Evolutionary conservation across 2,329 filamentous ascomycete species (phyloP).

Genomic region (Diaporthe batatas): DNA sequence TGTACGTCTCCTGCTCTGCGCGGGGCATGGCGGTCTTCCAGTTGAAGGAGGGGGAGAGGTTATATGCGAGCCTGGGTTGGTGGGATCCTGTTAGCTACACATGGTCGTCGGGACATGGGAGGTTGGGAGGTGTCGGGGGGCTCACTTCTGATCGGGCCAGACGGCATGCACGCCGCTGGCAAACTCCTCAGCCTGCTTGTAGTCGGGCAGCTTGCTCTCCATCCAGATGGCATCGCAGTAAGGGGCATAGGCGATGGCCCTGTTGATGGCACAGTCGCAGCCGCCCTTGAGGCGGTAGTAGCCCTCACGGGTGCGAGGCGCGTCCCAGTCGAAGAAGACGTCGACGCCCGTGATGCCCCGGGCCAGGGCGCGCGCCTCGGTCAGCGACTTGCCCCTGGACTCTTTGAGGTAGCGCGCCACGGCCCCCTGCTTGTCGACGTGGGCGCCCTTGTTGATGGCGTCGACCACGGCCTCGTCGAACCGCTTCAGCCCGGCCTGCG

Average conservation of each 20-base stretch:
- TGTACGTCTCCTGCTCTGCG: conserved; percentile 96
- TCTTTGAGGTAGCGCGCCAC: conserved; percentile 75
- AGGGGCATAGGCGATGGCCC: conserved; percentile 90
- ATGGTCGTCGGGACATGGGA: too few species aligned
- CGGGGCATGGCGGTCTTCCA: conserved; percentile 98
- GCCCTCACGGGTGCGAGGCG: conserved; percentile 92
- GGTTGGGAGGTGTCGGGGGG: conserved; percentile 43
- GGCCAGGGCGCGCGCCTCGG: conserved; percentile 84
- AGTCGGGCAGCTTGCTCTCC: conserved; percentile 98
- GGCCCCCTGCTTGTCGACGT: conserved; percentile 77
- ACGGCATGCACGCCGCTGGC: conserved; percentile 93
- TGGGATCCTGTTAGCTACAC: background rate
- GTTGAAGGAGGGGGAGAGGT: conserved; percentile 99
- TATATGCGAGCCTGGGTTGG: conserved; percentile 86
- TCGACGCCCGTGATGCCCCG: conserved; percentile 82
- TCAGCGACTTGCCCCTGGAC: conserved; percentile 86
- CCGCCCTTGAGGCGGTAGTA: conserved; percentile 95
- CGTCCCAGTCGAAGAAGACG: conserved; percentile 94
- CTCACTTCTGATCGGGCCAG: conserved; percentile 96
- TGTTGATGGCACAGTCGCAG: conserved; percentile 90
- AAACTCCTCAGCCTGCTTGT: conserved; percentile 90
- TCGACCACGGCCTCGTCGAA: conserved; percentile 92
- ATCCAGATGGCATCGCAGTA: conserved; percentile 99
- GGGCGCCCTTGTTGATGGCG: conserved; percentile 78
- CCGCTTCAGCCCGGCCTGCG: conserved; percentile 83